Evolutionary conservation across 306 rosid species (phyloP).

Genomic region (Fragaria iinumae): DNA sequence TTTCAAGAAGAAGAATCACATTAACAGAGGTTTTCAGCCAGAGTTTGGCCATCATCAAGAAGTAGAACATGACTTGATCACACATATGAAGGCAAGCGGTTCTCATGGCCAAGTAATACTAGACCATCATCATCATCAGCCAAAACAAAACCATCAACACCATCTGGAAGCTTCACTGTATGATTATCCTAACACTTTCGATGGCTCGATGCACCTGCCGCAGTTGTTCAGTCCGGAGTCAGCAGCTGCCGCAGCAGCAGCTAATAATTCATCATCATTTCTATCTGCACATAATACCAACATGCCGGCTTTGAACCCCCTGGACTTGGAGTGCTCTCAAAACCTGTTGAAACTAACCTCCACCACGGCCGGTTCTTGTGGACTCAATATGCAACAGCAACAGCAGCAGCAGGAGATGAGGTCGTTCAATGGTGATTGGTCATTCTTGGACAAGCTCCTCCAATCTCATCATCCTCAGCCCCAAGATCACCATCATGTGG

Average conservation of each 20-base stretch:
- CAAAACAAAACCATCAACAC: slow-evolving; percentile 39
- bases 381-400: not conserved
- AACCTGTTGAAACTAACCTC: slow-evolving; percentile 62
- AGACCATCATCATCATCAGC: slow-evolving; percentile 35
- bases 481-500: slow-evolving; percentile 26
- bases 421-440: slow-evolving; percentile 70
- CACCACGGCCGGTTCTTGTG: not conserved
- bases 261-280: slow-evolving; percentile 20
- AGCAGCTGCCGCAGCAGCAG: slow-evolving; percentile 13
- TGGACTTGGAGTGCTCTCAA: slow-evolving; percentile 66
- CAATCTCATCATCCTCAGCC: slow-evolving; percentile 36
- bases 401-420: slow-evolving; percentile 30
- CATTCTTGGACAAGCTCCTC: slow-evolving; percentile 86
- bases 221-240: slow-evolving; percentile 86
- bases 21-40: slow-evolving; percentile 47
- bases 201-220: slow-evolving; percentile 77
- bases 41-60: slow-evolving; percentile 49
- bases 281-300: slow-evolving; percentile 19
- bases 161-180: slow-evolving; percentile 45
- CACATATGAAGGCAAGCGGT: slow-evolving; percentile 49
- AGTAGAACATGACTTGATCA: slow-evolving; percentile 3
- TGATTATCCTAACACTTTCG: slow-evolving; percentile 43
- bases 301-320: slow-evolving; percentile 35
- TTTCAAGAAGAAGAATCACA: slow-evolving; percentile 78
- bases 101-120: slow-evolving; percentile 17